phyloP scores from a whole-genome alignment of 495 filamentous ascomycete genomes.

The Thermothielavioides terrestris region DNA sequence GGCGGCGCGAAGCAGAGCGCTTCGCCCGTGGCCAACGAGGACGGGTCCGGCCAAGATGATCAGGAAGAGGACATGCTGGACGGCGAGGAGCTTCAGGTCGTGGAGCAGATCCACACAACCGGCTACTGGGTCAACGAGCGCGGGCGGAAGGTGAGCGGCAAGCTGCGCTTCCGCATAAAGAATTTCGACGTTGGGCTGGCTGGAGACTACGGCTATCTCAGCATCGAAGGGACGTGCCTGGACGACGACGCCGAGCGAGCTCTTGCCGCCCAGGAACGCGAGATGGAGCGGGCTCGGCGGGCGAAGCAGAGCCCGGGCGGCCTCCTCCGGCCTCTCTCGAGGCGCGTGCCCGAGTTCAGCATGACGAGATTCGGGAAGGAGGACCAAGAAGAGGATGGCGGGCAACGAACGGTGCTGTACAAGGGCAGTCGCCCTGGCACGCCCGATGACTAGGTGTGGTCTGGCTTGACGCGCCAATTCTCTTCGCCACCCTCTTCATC shows the following conservation, averaged over 20 bases:
- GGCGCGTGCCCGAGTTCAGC: constrained; percentile 37
- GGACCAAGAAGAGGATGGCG: constrained; percentile 30
- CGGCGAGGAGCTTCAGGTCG: constrained; percentile 25
- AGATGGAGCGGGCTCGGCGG: constrained; percentile 24
- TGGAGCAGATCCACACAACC: constrained; percentile 39
- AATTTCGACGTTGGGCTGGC: constrained; percentile 43
- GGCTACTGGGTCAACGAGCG: constrained; percentile 40
- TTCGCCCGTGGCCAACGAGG: constrained; percentile 4
- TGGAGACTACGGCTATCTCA: constrained; percentile 41
- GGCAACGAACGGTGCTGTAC: constrained; percentile 21
- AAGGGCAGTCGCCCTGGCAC: constrained; percentile 28
- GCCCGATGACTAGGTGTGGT: constrained; percentile 32
- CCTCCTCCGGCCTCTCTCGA: constrained; percentile 26
- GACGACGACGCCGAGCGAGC: constrained; percentile 33
- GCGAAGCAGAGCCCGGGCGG: constrained; percentile 24
- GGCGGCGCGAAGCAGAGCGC: neutral
- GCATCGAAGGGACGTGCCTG: constrained; percentile 41
- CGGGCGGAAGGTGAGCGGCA: constrained; percentile 30
- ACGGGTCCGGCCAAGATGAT: constrained; percentile 11
- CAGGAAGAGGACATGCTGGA: constrained; percentile 21
- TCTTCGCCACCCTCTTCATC: constrained; percentile 15
- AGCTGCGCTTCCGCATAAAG: constrained; percentile 42
- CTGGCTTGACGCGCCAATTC: constrained; percentile 16
- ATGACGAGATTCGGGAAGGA: constrained; percentile 41
- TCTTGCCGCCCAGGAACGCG: constrained; percentile 30